Evolutionary conservation across 148 eudicot genomes (phyloP), one percentile per base, ranked within the genome.

Genomic region (Linanthus parryae): DNA sequence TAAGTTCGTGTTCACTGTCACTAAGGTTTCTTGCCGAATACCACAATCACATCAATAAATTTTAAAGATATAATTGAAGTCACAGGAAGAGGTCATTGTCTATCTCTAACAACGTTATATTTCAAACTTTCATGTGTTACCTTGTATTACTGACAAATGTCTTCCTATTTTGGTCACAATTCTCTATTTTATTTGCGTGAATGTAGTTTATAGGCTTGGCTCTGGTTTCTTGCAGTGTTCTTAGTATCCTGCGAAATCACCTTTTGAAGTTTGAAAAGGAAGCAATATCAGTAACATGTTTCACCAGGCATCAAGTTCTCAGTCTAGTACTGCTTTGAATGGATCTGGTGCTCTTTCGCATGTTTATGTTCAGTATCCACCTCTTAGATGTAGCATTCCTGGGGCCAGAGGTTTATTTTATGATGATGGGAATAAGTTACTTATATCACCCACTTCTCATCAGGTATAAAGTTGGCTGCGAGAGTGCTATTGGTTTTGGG

Each of bases 401-500:
- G 94, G 83, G 58, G 74, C 87, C 28, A 72, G 64, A 48, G 85
- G 84, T 62, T 33, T 92, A 40, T 92, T 81, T 69, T 87, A 84
- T 75, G 96, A 87, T 73, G 96, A 92, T 50, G 99, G 73, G 36
- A 87, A 79, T 61, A 92, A 84, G 66, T 64, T 87, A 37, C 51
- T 87, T 45, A 53, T 92, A 34, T 78, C 75, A 56, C 74, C 76
- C 31, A 82, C 94, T 19, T 66, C 96, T 66, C 68, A 84, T 64
- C 53, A 48, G 53, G 53, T 48, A 27, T 23, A 29, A n/a, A 6
- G 7, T 48, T 16, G 37, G 4, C 7, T 6, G 3, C n/a, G n/a
- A n/a, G n/a, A n/a, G n/a, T n/a, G 83, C 82, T 84, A 91, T 87
- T 48, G 58, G 12, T 44, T 20, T 16, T 45, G 9, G 56, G 15